A percentile compares a stretch with the other conserved stretches of the same genome.
Evolutionary conservation across 306 rosid genomes (phyloP).

Genomic region (Fagus crenata): DNA sequence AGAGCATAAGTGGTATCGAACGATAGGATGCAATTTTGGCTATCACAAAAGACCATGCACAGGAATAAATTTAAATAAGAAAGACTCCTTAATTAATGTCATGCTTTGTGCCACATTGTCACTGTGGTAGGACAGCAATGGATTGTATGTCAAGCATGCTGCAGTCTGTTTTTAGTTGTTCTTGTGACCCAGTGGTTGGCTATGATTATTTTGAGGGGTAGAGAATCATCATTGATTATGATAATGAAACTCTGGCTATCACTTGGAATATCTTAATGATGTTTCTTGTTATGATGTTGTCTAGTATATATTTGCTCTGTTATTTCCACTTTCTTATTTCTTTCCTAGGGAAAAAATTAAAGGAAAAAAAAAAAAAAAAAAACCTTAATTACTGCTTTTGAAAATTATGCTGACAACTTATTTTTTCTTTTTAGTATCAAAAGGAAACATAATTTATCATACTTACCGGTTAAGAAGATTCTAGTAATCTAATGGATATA

Average conservation of each 20-base stretch:
- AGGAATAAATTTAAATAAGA: background rate
- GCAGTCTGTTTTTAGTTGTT: background rate
- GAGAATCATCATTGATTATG: background rate
- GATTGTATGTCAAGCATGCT: constrained; percentile 2
- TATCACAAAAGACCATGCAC: no score
- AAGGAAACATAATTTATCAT: no score
- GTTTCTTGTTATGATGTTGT: constrained; percentile 19
- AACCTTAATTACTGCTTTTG: background rate
- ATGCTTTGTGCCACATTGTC: background rate
- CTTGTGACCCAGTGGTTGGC: constrained; percentile 7
- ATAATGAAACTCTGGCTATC: constrained; percentile 1
- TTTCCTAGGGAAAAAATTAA: background rate
- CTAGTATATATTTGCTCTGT: background rate
- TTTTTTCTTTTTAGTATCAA: no score
- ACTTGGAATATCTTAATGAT: constrained; percentile 16
- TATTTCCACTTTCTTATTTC: background rate
- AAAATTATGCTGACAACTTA: background rate
- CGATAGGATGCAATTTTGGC: no score
- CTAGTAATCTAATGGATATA: no score
- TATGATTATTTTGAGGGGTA: background rate
- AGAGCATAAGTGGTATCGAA: no score
- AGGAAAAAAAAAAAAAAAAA: background rate
- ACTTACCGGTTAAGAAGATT: no score
- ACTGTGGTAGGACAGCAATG: background rate
- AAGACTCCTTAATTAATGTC: background rate